Evolutionary conservation across 768 basidiomycete species (phyloP).

Genomic region (Sporobolomyces pararoseus): DNA sequence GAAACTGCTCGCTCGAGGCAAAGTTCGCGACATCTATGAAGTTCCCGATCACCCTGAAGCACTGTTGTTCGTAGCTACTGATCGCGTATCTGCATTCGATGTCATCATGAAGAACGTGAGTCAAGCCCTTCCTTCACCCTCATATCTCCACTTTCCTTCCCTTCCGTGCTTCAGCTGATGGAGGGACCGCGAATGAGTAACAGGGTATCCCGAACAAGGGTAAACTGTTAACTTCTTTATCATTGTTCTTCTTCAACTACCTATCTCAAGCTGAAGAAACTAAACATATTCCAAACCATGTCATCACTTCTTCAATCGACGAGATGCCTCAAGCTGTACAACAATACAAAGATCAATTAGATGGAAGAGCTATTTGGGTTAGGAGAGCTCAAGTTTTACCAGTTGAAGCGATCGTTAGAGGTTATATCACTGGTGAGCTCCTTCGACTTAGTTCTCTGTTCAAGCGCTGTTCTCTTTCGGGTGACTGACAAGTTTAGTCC

Average conservation of each 20-base stretch:
- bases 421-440: slow-evolving; percentile 83
- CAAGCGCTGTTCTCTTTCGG: too few species aligned
- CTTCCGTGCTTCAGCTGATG: not conserved
- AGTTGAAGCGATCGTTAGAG: slow-evolving; percentile 90
- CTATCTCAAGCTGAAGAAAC: slow-evolving; percentile 58
- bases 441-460: not conserved
- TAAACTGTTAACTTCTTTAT: slow-evolving; percentile 78
- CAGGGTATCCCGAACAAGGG: slow-evolving; percentile 96
- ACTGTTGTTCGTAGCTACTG: slow-evolving; percentile 88
- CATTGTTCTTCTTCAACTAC: slow-evolving; percentile 91
- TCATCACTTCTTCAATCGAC: slow-evolving; percentile 70
- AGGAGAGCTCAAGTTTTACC: slow-evolving; percentile 33
- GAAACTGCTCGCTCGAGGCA: slow-evolving; percentile 73
- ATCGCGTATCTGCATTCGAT: slow-evolving; percentile 95
- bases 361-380: slow-evolving; percentile 86
- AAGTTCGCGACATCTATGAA: slow-evolving; percentile 94
- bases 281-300: slow-evolving; percentile 58
- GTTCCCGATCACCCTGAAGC: slow-evolving; percentile 58
- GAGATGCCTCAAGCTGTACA: slow-evolving; percentile 77
- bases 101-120: slow-evolving; percentile 87
- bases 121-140: slow-evolving; percentile 31
- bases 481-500: too few species aligned
- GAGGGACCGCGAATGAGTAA: not conserved
- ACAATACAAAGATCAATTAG: slow-evolving; percentile 69
- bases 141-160: not conserved